phyloP scores from a whole-genome alignment of 331 rosid genomes.

The Pyrus hybrid region DNA sequence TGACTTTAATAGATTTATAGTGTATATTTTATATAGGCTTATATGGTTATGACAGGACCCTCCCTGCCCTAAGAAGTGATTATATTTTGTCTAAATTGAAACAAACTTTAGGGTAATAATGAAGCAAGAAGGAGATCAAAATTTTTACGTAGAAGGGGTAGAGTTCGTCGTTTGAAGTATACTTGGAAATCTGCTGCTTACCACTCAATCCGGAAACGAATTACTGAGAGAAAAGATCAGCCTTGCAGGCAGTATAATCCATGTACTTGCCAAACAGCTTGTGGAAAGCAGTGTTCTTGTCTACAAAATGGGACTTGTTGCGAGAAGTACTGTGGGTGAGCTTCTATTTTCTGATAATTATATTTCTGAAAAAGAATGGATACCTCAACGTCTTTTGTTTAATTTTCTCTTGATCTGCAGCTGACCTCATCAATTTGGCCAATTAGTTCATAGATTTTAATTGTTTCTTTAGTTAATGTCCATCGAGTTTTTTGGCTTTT shows the following conservation, averaged over 20 bases:
- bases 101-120: constrained; percentile 67
- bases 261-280: constrained; percentile 86
- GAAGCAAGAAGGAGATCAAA: constrained; percentile 90
- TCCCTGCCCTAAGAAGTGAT: constrained; percentile 18
- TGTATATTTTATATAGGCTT: background rate
- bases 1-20: constrained; percentile 24
- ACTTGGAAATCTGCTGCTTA: constrained; percentile 98
- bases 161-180: constrained; percentile 95
- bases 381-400: background rate
- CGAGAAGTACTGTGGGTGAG: constrained; percentile 98
- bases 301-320: constrained; percentile 95
- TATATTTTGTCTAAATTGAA: constrained; percentile 7
- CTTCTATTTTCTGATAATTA: constrained; percentile 2
- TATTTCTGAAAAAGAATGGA: background rate
- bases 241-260: constrained; percentile 99
- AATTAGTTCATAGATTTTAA: constrained; percentile 6
- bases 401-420: background rate
- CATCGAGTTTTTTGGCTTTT: background rate
- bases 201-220: constrained; percentile 92
- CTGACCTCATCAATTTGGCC: background rate
- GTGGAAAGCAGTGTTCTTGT: constrained; percentile 96
- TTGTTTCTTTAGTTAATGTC: background rate
- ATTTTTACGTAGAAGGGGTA: constrained; percentile 88
- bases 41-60: constrained; percentile 5
- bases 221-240: constrained; percentile 93